These are phyloP conservation scores for Amphibolis antarctica DNA, from an alignment of 106 monocot species.

Conservation along the genomic window DNA sequence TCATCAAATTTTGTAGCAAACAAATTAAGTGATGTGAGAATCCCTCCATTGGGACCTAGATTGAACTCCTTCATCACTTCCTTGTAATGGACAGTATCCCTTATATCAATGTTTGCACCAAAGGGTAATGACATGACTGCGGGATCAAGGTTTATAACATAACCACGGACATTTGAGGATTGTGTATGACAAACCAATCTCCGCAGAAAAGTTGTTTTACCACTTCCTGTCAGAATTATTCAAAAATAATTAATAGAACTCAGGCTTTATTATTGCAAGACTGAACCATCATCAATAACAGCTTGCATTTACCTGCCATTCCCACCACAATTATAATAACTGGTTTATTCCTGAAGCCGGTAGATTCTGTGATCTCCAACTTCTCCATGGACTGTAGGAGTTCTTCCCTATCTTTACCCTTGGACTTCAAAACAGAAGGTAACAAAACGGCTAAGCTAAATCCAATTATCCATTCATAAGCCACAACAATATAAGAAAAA, in stretches of 20 bases:
- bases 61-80: constrained; percentile 99
- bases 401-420: constrained; percentile 20
- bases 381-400: constrained; percentile 51
- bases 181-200: constrained; percentile 62
- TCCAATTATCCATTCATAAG: too few relatives aligned
- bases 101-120: constrained; percentile 90
- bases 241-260: neutral
- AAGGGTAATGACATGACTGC: constrained; percentile 87
- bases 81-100: constrained; percentile 87
- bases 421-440: neutral
- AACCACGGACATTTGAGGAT: constrained; percentile 54
- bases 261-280: neutral
- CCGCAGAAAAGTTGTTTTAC: constrained; percentile 84
- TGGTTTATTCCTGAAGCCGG: constrained; percentile 63
- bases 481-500: too few relatives aligned
- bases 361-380: constrained; percentile 29
- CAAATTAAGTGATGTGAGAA: constrained; percentile 82
- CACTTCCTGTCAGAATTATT: constrained; percentile 43
- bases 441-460: too few relatives aligned
- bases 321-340: constrained; percentile 87
- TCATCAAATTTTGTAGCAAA: constrained; percentile 87
- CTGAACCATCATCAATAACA: neutral
- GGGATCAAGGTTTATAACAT: constrained; percentile 87
- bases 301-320: constrained; percentile 59
- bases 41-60: constrained; percentile 93